Evolutionary conservation across 192 early-diverging fungal genomes (phyloP).

Genomic region (Backusella morwellensis): DNA sequence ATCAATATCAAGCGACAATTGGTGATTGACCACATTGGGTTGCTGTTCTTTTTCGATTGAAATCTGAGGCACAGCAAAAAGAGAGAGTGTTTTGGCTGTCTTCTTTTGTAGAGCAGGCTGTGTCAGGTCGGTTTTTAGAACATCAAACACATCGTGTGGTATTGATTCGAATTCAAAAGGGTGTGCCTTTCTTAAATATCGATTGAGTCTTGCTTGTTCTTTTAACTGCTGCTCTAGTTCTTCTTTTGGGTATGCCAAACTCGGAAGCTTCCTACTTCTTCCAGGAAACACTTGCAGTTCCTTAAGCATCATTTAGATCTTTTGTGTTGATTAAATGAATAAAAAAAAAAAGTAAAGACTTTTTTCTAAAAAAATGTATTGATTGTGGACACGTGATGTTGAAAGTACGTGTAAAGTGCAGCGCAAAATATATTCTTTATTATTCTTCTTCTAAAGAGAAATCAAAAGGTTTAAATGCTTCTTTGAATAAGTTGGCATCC

Average conservation of each 20-base stretch:
- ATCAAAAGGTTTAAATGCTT: constrained; percentile 44
- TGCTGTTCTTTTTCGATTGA: neutral
- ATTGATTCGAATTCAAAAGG: neutral
- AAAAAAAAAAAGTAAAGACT: neutral
- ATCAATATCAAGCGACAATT: neutral
- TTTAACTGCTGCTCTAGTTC: neutral
- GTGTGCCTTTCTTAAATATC: neutral
- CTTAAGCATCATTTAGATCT: neutral
- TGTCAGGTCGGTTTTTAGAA: neutral
- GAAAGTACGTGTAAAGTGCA: too few relatives aligned
- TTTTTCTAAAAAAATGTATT: neutral
- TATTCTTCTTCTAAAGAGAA: constrained; percentile 26
- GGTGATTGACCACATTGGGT: neutral
- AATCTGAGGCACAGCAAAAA: neutral
- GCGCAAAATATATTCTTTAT: neutral
- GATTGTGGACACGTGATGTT: neutral
- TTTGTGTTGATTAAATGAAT: neutral
- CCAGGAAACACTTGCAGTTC: neutral
- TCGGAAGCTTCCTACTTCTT: neutral
- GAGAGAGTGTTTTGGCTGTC: neutral
- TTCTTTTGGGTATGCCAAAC: neutral
- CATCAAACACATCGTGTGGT: neutral
- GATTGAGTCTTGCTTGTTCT: neutral
- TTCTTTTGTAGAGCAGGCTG: neutral
- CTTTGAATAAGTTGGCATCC: constrained; percentile 38